Evolutionary conservation across 2,329 filamentous ascomycete species (phyloP).

Genomic region (Hymenoscyphus repandus): DNA sequence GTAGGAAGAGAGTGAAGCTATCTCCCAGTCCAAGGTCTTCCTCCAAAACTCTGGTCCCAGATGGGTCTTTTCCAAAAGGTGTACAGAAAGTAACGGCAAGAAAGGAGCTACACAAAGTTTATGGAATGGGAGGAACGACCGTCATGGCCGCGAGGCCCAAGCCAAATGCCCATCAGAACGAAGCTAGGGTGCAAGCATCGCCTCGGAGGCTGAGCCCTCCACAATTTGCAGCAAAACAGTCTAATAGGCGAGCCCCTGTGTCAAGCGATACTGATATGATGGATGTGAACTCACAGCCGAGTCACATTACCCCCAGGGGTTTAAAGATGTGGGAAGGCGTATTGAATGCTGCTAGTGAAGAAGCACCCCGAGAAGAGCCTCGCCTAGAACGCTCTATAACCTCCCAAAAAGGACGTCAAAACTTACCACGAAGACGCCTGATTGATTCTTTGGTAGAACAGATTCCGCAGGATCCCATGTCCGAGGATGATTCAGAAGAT

Average conservation of each 20-base stretch:
- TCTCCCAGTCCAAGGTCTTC: constrained; percentile 14
- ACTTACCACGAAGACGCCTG: constrained; percentile 24
- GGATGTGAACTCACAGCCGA: constrained; percentile 14
- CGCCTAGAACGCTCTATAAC: constrained; percentile 12
- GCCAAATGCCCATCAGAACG: constrained; percentile 5
- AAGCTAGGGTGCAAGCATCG: constrained; percentile 2
- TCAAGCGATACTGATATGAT: constrained; percentile 20
- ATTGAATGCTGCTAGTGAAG: constrained; percentile 14
- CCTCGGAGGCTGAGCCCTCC: constrained; percentile 9
- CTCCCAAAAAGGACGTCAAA: constrained; percentile 9
- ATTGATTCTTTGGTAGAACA: constrained; percentile 32
- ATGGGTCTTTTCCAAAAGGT: neutral
- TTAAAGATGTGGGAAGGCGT: constrained; percentile 27
- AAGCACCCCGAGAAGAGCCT: constrained; percentile 6
- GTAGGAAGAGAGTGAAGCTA: constrained; percentile 26
- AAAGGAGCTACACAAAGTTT: constrained; percentile 11
- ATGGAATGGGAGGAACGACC: constrained; percentile 9
- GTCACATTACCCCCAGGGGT: constrained; percentile 24
- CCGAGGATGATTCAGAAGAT: constrained; percentile 11
- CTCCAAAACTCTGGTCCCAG: neutral
- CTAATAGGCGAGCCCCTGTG: constrained; percentile 14
- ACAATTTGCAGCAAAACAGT: neutral
- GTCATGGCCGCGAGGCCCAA: constrained; percentile 20
- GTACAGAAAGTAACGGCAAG: neutral
- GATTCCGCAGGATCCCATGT: constrained; percentile 6